These are phyloP conservation scores for Kurtzmaniella quercitrusa DNA, from an alignment of 1,139 yeast genomes.

Conservation along the genomic window DNA sequence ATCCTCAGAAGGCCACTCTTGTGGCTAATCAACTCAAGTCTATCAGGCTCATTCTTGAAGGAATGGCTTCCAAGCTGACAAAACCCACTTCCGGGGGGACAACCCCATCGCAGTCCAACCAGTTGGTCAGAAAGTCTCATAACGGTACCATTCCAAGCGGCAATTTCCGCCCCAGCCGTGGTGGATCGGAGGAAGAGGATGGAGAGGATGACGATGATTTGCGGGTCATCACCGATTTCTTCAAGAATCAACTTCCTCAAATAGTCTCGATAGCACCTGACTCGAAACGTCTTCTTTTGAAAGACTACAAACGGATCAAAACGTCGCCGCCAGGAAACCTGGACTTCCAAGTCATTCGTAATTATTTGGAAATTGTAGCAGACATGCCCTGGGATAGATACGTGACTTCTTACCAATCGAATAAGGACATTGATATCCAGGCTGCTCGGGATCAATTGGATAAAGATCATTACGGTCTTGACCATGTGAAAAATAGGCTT, in stretches of 20 bases:
- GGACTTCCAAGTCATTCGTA: slow-evolving; percentile 69
- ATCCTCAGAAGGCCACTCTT: slow-evolving; percentile 52
- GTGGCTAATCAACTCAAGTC: slow-evolving; percentile 60
- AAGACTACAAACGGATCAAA: slow-evolving; percentile 61
- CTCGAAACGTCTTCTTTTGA: slow-evolving; percentile 53
- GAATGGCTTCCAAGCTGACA: slow-evolving; percentile 32
- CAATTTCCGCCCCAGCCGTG: slow-evolving; percentile 6
- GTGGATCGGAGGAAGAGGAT: slow-evolving; percentile 27
- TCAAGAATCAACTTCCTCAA: slow-evolving; percentile 42
- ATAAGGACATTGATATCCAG: slow-evolving; percentile 46
- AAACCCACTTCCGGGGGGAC: slow-evolving; percentile 5
- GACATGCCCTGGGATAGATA: slow-evolving; percentile 61
- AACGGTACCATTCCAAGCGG: not conserved
- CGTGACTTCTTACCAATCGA: slow-evolving; percentile 34
- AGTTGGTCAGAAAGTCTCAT: slow-evolving; percentile 6
- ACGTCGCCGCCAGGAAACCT: slow-evolving; percentile 65
- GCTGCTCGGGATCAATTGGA: slow-evolving; percentile 62
- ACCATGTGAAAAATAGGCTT: slow-evolving; percentile 74
- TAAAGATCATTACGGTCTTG: slow-evolving; percentile 80
- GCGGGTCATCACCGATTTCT: slow-evolving; percentile 39
- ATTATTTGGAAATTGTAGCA: slow-evolving; percentile 65
- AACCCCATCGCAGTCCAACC: slow-evolving; percentile 2
- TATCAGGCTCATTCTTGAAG: slow-evolving; percentile 51
- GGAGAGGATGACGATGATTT: slow-evolving; percentile 42
- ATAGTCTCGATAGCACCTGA: slow-evolving; percentile 38